phyloP scores from a whole-genome alignment of 495 filamentous ascomycete species.

The Aspergillus steynii region DNA sequence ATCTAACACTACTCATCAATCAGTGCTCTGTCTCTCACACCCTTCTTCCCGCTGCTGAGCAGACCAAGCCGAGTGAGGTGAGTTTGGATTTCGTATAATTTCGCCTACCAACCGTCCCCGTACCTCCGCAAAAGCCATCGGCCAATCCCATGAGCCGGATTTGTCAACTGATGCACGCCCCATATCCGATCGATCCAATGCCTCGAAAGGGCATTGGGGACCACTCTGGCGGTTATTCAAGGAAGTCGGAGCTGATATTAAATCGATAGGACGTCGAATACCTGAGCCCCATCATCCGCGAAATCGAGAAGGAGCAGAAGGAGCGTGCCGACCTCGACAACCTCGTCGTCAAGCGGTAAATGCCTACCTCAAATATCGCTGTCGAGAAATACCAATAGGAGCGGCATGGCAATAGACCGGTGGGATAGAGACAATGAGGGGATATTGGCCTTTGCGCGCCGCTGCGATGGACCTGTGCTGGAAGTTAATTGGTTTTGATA shows the following conservation, averaged over 20 bases:
- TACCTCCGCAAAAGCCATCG: constrained; percentile 28
- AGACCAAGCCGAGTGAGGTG: constrained; percentile 76
- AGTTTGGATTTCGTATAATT: constrained; percentile 24
- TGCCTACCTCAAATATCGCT: constrained; percentile 18
- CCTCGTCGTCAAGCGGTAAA: constrained; percentile 64
- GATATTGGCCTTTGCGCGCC: constrained; percentile 21
- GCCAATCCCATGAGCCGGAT: constrained; percentile 47
- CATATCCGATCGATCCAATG: constrained; percentile 14
- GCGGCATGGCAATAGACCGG: constrained; percentile 26
- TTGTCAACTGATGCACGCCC: constrained; percentile 34
- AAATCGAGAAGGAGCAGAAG: constrained; percentile 77
- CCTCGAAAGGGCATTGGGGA: neutral
- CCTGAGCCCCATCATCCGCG: constrained; percentile 75
- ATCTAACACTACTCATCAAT: constrained; percentile 10
- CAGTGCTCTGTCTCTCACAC: constrained; percentile 83
- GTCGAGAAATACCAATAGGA: constrained; percentile 24
- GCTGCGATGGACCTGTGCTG: constrained; percentile 25
- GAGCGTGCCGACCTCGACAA: constrained; percentile 84
- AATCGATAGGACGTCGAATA: constrained; percentile 69
- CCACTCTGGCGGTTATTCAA: neutral
- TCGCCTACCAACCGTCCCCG: constrained; percentile 22
- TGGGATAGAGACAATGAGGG: constrained; percentile 29
- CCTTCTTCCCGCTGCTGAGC: constrained; percentile 77
- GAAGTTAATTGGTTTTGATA: constrained; percentile 21
- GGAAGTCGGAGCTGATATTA: constrained; percentile 20